A percentile compares a stretch with the other conserved stretches of the same genome.
Conservation (phyloP, 2,329 filamentous ascomycete species). For the Diplodia scrobiculata region DNA sequence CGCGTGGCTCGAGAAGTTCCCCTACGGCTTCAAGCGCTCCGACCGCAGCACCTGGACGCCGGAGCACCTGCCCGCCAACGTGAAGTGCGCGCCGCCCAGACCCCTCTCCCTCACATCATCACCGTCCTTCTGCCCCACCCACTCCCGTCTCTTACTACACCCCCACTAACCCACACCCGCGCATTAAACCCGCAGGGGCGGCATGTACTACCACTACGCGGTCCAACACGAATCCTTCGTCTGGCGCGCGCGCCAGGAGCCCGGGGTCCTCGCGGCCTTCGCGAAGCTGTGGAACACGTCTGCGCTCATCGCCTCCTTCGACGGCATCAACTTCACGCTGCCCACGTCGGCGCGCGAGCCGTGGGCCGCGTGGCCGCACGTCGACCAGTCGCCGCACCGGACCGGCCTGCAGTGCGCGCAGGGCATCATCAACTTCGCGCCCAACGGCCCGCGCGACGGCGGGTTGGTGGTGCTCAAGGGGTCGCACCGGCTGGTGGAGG, state of each 20-base stretch:
- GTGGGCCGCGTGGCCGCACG: conserved; percentile 51
- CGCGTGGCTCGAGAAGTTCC: conserved; percentile 37
- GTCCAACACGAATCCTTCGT: conserved; percentile 49
- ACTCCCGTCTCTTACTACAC: conserved; percentile 24
- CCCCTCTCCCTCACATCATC: too few relatives aligned
- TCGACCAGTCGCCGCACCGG: conserved; percentile 48
- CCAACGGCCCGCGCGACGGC: conserved; percentile 52
- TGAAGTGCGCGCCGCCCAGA: conserved; percentile 30
- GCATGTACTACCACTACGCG: conserved; percentile 49
- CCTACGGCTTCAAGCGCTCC: conserved; percentile 38
- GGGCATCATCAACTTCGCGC: conserved; percentile 50
- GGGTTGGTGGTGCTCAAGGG: conserved; percentile 53
- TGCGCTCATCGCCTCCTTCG: conserved; percentile 39
- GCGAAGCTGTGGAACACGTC: conserved; percentile 48
- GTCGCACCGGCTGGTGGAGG: conserved; percentile 47
- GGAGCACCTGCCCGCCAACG: conserved; percentile 46
- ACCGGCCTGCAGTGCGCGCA: conserved; percentile 50
- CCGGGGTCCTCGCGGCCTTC: conserved; percentile 47
- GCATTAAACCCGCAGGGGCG: conserved; percentile 41
- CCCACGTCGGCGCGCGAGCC: conserved; percentile 46
- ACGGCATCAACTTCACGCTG: conserved; percentile 49
- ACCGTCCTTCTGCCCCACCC: too few relatives aligned
- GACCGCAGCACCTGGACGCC: conserved; percentile 47
- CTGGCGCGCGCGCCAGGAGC: conserved; percentile 50
- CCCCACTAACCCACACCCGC: too few relatives aligned